These are phyloP conservation scores for Yamadazyma conglobata DNA, from an alignment of 1,139 yeast genomes.

Conservation along the genomic window DNA sequence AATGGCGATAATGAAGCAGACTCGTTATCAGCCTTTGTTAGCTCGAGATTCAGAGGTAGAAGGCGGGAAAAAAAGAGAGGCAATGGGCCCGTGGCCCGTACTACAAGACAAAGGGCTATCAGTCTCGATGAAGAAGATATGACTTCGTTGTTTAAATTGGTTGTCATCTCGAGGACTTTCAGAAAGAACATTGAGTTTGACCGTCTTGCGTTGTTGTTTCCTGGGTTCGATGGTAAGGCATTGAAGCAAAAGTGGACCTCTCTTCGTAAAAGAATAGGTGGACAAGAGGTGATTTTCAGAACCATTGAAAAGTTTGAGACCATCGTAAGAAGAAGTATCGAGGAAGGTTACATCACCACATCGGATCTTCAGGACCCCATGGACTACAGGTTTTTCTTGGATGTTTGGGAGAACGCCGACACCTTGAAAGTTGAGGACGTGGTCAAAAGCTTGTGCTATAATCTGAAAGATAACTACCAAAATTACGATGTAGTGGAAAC, in stretches of 20 bases:
- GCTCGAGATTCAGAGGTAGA: constrained; percentile 13
- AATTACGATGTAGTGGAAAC: constrained; percentile 25
- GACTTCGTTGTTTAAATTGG: constrained; percentile 51
- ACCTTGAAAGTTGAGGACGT: constrained; percentile 24
- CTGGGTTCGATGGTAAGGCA: constrained; percentile 27
- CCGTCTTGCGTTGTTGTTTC: constrained; percentile 46
- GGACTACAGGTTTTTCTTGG: constrained; percentile 47
- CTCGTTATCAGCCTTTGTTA: constrained; percentile 9
- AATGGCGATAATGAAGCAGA: constrained; percentile 3
- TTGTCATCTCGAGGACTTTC: constrained; percentile 60
- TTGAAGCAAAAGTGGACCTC: constrained; percentile 62
- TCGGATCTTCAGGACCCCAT: constrained; percentile 42
- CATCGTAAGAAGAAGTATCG: constrained; percentile 50
- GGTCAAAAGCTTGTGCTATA: constrained; percentile 31
- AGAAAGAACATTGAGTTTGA: constrained; percentile 57
- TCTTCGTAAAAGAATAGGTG: constrained; percentile 56
- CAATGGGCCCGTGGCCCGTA: constrained; percentile 6
- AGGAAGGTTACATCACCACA: constrained; percentile 42
- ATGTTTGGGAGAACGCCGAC: constrained; percentile 57
- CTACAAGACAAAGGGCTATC: constrained; percentile 18
- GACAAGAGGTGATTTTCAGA: constrained; percentile 43
- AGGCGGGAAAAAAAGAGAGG: constrained; percentile 8
- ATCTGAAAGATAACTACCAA: constrained; percentile 24
- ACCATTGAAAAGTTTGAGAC: constrained; percentile 60
- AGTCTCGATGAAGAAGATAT: constrained; percentile 44